phyloP scores from a whole-genome alignment of 2,329 filamentous ascomycete genomes.

The Apiospora saccharicola region DNA sequence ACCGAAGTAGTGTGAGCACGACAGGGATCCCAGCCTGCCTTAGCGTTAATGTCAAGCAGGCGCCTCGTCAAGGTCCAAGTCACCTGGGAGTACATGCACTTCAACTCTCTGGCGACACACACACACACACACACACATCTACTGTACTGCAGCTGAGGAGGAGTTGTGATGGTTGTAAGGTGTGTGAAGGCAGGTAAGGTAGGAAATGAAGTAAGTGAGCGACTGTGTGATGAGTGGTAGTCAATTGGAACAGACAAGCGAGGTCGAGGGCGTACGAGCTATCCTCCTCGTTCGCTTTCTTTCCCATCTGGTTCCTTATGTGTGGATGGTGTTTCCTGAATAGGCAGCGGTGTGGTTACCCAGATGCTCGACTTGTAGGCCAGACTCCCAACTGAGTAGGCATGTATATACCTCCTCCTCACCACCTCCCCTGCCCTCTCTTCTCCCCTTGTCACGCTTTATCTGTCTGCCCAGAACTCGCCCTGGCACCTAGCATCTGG shows the following conservation, averaged over 20 bases:
- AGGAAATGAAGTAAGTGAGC: background rate
- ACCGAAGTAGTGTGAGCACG: constrained; percentile 23
- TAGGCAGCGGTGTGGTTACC: constrained; percentile 20
- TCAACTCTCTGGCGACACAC: constrained; percentile 8
- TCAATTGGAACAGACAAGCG: constrained; percentile 18
- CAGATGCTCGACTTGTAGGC: constrained; percentile 9
- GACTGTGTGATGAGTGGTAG: background rate
- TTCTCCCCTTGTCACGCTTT: background rate
- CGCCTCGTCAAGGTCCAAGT: constrained; percentile 25
- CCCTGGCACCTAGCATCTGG: background rate
- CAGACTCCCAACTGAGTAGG: constrained; percentile 3
- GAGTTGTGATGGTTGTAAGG: background rate
- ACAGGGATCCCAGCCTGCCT: constrained; percentile 32
- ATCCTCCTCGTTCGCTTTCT: background rate
- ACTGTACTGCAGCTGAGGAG: background rate
- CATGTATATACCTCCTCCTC: background rate
- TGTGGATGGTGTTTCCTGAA: background rate
- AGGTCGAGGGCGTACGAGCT: constrained; percentile 11
- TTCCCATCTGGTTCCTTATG: background rate
- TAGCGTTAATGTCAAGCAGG: constrained; percentile 36
- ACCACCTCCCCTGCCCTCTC: constrained; percentile 5
- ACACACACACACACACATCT: too few relatives aligned
- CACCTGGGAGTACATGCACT: constrained; percentile 22
- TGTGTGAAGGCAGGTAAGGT: background rate
- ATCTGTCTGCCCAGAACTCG: background rate